phyloP scores from a whole-genome alignment of 2,329 filamentous ascomycete species.

The Penicillium sclerotiorum region DNA sequence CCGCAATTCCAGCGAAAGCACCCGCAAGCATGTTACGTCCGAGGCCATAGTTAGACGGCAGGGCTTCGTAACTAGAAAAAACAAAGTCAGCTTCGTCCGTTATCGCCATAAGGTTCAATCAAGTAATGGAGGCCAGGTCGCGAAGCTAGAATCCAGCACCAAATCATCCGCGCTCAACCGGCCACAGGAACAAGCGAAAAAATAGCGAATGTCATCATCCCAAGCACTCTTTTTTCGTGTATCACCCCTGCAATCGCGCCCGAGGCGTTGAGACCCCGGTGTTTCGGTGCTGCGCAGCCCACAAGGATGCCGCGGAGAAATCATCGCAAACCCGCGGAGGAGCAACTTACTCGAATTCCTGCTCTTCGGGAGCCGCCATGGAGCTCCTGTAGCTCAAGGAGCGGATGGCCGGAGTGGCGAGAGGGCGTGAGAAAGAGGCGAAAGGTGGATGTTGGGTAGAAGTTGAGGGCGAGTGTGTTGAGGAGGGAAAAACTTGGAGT shows the following conservation, averaged over 20 bases:
- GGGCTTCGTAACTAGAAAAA: slow-evolving; percentile 74
- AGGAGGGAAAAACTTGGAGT: slow-evolving; percentile 7
- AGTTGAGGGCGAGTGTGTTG: slow-evolving; percentile 1
- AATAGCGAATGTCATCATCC: no score
- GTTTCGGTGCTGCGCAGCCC: neutral
- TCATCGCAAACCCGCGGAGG: slow-evolving; percentile 3
- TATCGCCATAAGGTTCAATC: no score
- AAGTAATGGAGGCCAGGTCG: no score
- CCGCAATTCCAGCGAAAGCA: slow-evolving; percentile 94
- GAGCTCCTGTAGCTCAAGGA: slow-evolving; percentile 37
- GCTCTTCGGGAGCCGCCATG: slow-evolving; percentile 47
- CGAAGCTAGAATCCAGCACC: no score
- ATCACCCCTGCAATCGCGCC: neutral
- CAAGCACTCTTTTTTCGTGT: neutral
- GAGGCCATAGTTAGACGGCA: slow-evolving; percentile 92
- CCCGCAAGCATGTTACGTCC: slow-evolving; percentile 93
- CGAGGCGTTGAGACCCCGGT: neutral
- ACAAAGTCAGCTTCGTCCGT: slow-evolving; percentile 24
- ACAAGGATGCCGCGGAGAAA: slow-evolving; percentile 1
- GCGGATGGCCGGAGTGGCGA: slow-evolving; percentile 35
- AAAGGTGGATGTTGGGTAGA: neutral
- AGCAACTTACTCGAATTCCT: slow-evolving; percentile 51
- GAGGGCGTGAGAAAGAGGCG: slow-evolving; percentile 14
- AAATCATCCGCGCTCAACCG: no score
- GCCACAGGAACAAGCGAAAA: no score